These are phyloP conservation scores for Hypericum androsaemum DNA, from an alignment of 345 rosid genomes.

Conservation along the genomic window DNA sequence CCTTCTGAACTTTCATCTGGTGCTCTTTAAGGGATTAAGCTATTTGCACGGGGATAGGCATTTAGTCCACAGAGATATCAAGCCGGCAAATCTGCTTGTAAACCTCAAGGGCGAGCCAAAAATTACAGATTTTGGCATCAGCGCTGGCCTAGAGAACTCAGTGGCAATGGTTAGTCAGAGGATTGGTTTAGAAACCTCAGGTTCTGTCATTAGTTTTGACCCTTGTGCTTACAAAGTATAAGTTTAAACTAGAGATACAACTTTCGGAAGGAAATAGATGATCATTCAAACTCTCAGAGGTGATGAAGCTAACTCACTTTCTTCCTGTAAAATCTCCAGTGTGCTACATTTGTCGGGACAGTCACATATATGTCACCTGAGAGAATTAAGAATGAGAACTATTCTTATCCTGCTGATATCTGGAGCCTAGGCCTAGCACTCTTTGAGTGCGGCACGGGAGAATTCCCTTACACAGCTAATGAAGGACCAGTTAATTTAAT, in stretches of 20 bases:
- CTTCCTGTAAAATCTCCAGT: constrained; percentile 34
- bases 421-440: constrained; percentile 98
- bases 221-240: too few relatives aligned
- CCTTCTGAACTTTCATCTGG: background rate
- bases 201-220: too few relatives aligned
- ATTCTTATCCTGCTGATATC: constrained; percentile 94
- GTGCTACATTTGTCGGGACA: constrained; percentile 98
- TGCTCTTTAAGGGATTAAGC: constrained; percentile 52
- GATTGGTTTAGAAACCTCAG: constrained; percentile 2
- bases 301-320: constrained; percentile 15
- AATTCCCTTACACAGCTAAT: constrained; percentile 72
- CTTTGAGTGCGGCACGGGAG: constrained; percentile 92
- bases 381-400: constrained; percentile 67
- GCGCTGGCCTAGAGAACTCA: constrained; percentile 93
- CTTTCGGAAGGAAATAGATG: background rate
- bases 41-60: constrained; percentile 87
- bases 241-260: background rate
- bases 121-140: constrained; percentile 93
- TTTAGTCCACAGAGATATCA: constrained; percentile 94
- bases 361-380: constrained; percentile 99
- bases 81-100: constrained; percentile 91
- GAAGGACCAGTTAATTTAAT: constrained; percentile 93
- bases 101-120: constrained; percentile 93
- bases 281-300: constrained; percentile 8
- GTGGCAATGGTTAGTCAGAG: constrained; percentile 74